phyloP scores from a whole-genome alignment of 2,329 filamentous ascomycete genomes.

The Cadophora luteo-olivacea region DNA sequence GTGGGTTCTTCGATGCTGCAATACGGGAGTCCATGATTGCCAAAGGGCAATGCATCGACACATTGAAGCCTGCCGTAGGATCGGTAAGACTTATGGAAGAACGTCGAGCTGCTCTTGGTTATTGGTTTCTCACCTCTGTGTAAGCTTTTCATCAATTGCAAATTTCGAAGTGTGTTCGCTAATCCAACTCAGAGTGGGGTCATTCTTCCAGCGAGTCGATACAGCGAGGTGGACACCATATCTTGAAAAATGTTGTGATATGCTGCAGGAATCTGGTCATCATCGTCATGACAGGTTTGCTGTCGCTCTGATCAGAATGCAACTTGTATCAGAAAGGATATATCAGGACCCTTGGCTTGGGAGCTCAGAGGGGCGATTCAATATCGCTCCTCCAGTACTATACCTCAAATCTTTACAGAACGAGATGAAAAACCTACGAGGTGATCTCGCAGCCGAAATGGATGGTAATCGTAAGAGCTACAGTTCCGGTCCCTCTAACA shows the following conservation, averaged over 20 bases:
- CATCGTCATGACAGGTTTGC: constrained; percentile 24
- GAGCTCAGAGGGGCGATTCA: background rate
- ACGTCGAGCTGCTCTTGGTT: constrained; percentile 30
- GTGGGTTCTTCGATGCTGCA: constrained; percentile 11
- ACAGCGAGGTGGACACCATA: constrained; percentile 26
- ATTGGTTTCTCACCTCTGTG: constrained; percentile 30
- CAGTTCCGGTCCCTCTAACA: background rate
- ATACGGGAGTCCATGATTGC: background rate
- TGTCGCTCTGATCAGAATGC: constrained; percentile 25
- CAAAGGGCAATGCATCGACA: background rate
- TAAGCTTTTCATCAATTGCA: constrained; percentile 11
- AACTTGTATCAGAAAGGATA: constrained; percentile 27
- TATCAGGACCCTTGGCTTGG: constrained; percentile 28
- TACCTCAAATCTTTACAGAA: constrained; percentile 29
- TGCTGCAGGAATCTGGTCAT: constrained; percentile 5
- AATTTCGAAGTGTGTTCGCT: background rate
- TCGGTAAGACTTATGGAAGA: constrained; percentile 26
- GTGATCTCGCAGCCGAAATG: constrained; percentile 5
- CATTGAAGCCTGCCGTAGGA: background rate
- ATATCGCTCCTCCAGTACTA: constrained; percentile 21
- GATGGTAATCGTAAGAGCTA: constrained; percentile 25
- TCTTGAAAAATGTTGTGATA: constrained; percentile 31
- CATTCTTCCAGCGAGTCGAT: constrained; percentile 31
- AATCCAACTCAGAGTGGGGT: constrained; percentile 20
- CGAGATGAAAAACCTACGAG: constrained; percentile 24